Conservation (phyloP, 1,284 basidiomycete genomes). For the Ustilago bromivora region DNA sequence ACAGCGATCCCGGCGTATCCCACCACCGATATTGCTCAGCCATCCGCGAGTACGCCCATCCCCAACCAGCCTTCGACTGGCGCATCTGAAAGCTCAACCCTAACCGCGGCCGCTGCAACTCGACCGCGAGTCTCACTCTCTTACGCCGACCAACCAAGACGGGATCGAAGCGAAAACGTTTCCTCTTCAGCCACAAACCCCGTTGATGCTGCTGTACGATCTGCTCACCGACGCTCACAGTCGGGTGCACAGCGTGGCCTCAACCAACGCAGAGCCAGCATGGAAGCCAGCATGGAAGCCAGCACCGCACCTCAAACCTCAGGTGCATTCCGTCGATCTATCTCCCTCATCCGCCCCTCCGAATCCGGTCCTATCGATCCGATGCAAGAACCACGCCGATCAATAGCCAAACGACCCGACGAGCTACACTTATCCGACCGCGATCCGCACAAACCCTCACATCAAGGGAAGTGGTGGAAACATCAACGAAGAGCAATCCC, state of each 20-base stretch:
- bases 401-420: constrained; percentile 43
- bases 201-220: background rate
- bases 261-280: constrained; percentile 12
- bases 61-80: background rate
- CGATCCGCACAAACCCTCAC: constrained; percentile 33
- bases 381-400: constrained; percentile 45
- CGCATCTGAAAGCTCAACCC: background rate
- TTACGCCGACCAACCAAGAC: constrained; percentile 19
- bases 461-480: constrained; percentile 3
- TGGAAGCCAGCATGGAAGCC: constrained; percentile 26
- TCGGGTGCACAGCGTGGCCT: constrained; percentile 14
- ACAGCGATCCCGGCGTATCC: constrained; percentile 24
- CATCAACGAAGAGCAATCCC: constrained; percentile 31
- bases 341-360: constrained; percentile 13
- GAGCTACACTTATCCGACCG: constrained; percentile 31
- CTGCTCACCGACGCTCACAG: constrained; percentile 24
- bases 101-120: background rate
- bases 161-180: constrained; percentile 19
- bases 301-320: constrained; percentile 8
- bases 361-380: constrained; percentile 39
- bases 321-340: constrained; percentile 25
- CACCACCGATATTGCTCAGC: constrained; percentile 10
- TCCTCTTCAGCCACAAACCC: constrained; percentile 13
- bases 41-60: constrained; percentile 11
- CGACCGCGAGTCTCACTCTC: constrained; percentile 29